Base-by-base conservation (phyloP, 257 asterid species). In the Marsdenia floribunda region DNA sequence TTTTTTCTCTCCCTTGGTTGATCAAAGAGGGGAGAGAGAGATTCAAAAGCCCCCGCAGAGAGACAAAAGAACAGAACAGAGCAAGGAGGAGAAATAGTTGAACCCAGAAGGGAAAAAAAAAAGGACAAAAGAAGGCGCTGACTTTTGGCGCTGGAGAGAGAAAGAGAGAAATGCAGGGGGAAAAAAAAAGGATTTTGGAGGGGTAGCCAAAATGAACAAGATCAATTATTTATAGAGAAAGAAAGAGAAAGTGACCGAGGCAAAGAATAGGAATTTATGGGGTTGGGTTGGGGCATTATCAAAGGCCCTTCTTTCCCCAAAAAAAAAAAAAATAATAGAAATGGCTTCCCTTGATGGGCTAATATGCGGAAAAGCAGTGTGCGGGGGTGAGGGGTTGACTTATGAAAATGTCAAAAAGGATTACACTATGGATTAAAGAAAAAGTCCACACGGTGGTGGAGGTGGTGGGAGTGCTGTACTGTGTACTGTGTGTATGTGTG, bases 41-140 rank as follows among this genome's bases (percentile, higher is more conserved):
- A 33, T 35, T n/a, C 67, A 72, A 26, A 50, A 73, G 15, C 50
- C 11, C 46, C 42, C 42, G 2, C 8, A 74, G 42, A 71, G 85
- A 70, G 83, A 75, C 82, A 85, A 80, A 77, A 67, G 76, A 69
- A 83, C 37, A 70, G 65, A 8, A 64, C 70, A 64, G 47, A n/a
- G 63, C 70, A 18, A 26, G 15, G 14, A 21, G 40, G 60, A 74
- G 67, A 67, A 59, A 61, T 76, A 69, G 35, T 49, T 54, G 58
- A 18, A 53, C 53, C 53, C 53, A 29, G 26, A 29, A 19, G 12
- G 18, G 15, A 12, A 64, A 40, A 67, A 46, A 24, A 4, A 10
- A n/a, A 13, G 49, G 88, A 80, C 83, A 83, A 83, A 88, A 80
- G 78, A 75, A 85, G 88, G 87, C 91, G 93, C 90, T 88, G 93